Evolutionary conservation across 805 yeast genomes (phyloP).

Genomic region (Nakazawaea holstii): DNA sequence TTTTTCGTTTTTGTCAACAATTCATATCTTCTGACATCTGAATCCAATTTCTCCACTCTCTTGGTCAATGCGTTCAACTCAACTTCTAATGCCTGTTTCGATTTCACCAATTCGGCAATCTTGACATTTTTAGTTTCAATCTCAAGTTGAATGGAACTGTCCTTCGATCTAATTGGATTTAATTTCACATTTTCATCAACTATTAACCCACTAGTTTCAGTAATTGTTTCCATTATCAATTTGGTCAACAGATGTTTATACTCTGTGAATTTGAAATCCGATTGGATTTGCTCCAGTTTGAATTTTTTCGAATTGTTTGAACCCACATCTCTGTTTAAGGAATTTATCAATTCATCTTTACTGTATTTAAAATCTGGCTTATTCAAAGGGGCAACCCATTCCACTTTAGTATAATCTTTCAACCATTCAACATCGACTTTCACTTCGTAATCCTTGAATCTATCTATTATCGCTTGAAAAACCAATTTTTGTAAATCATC

Average conservation of each 20-base stretch:
- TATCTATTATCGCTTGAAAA: constrained; percentile 16
- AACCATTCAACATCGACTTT: constrained; percentile 24
- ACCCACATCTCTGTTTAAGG: constrained; percentile 16
- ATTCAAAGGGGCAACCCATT: constrained; percentile 16
- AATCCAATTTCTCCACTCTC: constrained; percentile 25
- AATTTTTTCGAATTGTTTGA: constrained; percentile 13
- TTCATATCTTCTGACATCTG: constrained; percentile 21
- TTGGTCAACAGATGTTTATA: constrained; percentile 33
- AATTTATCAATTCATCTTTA: constrained; percentile 14
- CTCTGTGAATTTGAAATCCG: constrained; percentile 11
- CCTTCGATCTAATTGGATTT: constrained; percentile 24
- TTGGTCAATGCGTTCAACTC: constrained; percentile 22
- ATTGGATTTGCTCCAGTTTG: constrained; percentile 12
- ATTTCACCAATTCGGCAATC: constrained; percentile 37
- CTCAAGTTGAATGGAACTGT: constrained; percentile 32
- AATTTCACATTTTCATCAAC: constrained; percentile 18
- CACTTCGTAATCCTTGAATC: constrained; percentile 10
- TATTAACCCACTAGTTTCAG: constrained; percentile 22
- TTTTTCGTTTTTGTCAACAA: constrained; percentile 12
- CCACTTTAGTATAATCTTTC: constrained; percentile 10
- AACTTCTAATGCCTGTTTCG: constrained; percentile 26
- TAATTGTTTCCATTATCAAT: constrained; percentile 28
- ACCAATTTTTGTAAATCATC: constrained; percentile 12
- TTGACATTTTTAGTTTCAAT: constrained; percentile 33
- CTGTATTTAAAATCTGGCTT: constrained; percentile 13